phyloP scores from a whole-genome alignment of 2,329 filamentous ascomycete species.

The Phaeophleospora eucalypticola region DNA sequence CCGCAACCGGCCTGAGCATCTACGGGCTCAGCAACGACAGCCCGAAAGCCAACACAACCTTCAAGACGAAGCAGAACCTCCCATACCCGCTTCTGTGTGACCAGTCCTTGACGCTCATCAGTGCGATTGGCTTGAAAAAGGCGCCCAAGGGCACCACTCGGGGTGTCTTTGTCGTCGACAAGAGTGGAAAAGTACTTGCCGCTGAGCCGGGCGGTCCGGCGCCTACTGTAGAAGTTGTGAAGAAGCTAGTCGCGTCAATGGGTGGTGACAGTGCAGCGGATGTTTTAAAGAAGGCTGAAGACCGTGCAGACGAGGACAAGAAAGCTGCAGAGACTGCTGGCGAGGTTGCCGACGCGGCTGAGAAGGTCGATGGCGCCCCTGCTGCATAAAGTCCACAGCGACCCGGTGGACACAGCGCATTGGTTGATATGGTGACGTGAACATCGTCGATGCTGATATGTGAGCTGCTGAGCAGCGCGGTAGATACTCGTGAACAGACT shows the following conservation, averaged over 20 bases:
- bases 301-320: constrained; percentile 26
- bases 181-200: constrained; percentile 69
- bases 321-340: constrained; percentile 38
- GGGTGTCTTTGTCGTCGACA: constrained; percentile 75
- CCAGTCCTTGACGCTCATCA: constrained; percentile 67
- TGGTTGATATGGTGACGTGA: background rate
- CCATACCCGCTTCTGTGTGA: constrained; percentile 89
- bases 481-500: background rate
- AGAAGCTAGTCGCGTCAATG: constrained; percentile 59
- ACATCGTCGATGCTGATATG: background rate
- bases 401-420: background rate
- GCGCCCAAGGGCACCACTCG: constrained; percentile 72
- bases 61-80: constrained; percentile 86
- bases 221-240: constrained; percentile 71
- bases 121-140: constrained; percentile 87
- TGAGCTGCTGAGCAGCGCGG: background rate
- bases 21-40: constrained; percentile 87
- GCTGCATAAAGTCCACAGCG: constrained; percentile 1
- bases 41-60: constrained; percentile 86
- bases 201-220: constrained; percentile 71
- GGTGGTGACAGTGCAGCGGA: constrained; percentile 29
- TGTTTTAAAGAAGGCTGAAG: constrained; percentile 34
- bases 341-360: constrained; percentile 46
- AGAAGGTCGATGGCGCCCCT: constrained; percentile 22
- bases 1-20: constrained; percentile 73